Percentiles rank a stretch among this genome's conserved stretches.
Conservation (phyloP, 2,329 filamentous ascomycete species). For the Zasmidium angulare region DNA sequence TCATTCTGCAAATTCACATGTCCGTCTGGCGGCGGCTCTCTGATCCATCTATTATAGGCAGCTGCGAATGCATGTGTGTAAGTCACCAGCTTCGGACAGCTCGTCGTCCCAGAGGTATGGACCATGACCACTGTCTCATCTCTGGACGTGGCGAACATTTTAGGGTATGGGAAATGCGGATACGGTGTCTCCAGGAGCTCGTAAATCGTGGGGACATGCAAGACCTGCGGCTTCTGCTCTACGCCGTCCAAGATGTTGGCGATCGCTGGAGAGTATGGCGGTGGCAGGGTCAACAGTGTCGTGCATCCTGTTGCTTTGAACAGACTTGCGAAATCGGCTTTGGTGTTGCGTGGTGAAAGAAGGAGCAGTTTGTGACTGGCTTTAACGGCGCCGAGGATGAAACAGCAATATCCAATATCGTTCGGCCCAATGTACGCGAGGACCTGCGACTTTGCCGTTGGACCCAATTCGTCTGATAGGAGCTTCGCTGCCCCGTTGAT, state of each 20-base stretch:
- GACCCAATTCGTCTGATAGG: neutral
- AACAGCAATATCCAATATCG: neutral
- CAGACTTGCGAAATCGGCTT: neutral
- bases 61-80: neutral
- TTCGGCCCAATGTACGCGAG: neutral
- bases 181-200: neutral
- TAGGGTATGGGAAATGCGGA: constrained; percentile 1
- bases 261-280: neutral
- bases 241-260: neutral
- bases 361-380: neutral
- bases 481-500: neutral
- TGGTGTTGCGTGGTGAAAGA: constrained; percentile 1
- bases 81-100: neutral
- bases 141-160: neutral
- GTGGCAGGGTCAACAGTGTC: neutral
- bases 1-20: neutral
- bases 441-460: neutral
- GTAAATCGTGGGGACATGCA: neutral
- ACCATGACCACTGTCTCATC: neutral
- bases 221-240: neutral
- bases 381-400: neutral
- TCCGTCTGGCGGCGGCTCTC: neutral
- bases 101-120: constrained; percentile 1
- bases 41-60: neutral
- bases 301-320: neutral